Evolutionary conservation across 495 filamentous ascomycete species (phyloP).

Genomic region (Arthonia radiata): DNA sequence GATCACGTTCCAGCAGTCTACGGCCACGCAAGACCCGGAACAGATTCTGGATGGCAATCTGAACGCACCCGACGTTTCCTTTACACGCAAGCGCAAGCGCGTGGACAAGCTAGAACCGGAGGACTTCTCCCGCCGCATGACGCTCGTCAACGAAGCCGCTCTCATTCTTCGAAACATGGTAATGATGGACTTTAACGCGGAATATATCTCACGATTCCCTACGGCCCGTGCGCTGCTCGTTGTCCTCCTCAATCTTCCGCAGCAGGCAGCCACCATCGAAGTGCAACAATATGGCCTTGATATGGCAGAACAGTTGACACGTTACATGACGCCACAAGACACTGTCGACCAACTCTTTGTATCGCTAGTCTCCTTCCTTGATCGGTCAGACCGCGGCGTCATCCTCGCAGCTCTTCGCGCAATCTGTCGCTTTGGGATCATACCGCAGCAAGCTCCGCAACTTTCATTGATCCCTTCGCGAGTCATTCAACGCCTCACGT

Average conservation of each 20-base stretch:
- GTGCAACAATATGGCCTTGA: slow-evolving; percentile 81
- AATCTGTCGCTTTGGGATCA: slow-evolving; percentile 68
- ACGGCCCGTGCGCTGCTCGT: slow-evolving; percentile 57
- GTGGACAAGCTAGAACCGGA: slow-evolving; percentile 51
- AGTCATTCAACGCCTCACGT: slow-evolving; percentile 42
- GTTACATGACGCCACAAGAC: slow-evolving; percentile 45
- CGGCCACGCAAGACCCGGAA: slow-evolving; percentile 26
- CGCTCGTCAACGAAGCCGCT: slow-evolving; percentile 62
- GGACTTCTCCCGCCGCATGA: slow-evolving; percentile 38
- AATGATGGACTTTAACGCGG: slow-evolving; percentile 67
- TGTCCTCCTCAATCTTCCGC: slow-evolving; percentile 55
- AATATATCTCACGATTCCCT: slow-evolving; percentile 46
- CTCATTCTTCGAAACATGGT: slow-evolving; percentile 85
- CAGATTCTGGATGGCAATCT: slow-evolving; percentile 56
- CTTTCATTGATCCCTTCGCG: slow-evolving; percentile 42
- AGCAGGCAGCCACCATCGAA: slow-evolving; percentile 50
- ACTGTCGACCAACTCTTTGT: slow-evolving; percentile 51
- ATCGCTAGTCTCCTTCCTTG: slow-evolving; percentile 43
- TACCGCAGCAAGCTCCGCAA: slow-evolving; percentile 50
- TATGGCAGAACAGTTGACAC: slow-evolving; percentile 75
- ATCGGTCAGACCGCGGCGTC: slow-evolving; percentile 58
- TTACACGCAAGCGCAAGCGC: slow-evolving; percentile 23
- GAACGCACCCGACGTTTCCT: slow-evolving; percentile 39
- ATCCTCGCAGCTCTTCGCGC: slow-evolving; percentile 65
- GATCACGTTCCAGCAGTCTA: slow-evolving; percentile 32